Percentiles rank a stretch among this genome's conserved stretches.
phyloP scores from a whole-genome alignment of 176 grass and related monocot genomes.

The Avena eriantha region DNA sequence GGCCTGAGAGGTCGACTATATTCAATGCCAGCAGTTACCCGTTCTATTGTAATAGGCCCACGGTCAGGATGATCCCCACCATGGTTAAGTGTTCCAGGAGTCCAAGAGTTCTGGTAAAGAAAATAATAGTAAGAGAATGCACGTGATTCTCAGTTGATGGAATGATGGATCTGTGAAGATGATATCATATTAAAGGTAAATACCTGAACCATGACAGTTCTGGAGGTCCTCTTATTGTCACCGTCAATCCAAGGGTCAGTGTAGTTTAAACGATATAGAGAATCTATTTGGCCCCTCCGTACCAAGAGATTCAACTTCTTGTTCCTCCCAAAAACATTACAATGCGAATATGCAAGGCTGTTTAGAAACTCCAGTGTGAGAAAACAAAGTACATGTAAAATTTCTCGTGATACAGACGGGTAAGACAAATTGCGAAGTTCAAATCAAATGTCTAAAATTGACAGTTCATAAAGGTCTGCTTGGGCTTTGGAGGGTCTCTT shows the following conservation, averaged over 20 bases:
- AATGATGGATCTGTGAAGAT: slow-evolving; percentile 28
- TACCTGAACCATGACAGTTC: slow-evolving; percentile 87
- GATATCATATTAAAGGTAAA: slow-evolving; percentile 34
- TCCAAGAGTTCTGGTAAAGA: slow-evolving; percentile 77
- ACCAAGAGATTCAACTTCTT: slow-evolving; percentile 93
- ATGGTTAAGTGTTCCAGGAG: slow-evolving; percentile 88
- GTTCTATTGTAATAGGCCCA: slow-evolving; percentile 77
- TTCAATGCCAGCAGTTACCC: slow-evolving; percentile 82
- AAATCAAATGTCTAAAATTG: slow-evolving; percentile 1
- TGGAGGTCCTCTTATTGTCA: slow-evolving; percentile 95
- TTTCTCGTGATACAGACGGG: slow-evolving; percentile 16
- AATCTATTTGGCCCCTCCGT: slow-evolving; percentile 94
- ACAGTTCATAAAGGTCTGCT: not conserved
- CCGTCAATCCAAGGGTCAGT: slow-evolving; percentile 97
- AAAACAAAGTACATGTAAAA: slow-evolving; percentile 4
- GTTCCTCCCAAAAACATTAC: slow-evolving; percentile 96
- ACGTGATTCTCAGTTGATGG: slow-evolving; percentile 12
- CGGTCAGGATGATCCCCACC: slow-evolving; percentile 68
- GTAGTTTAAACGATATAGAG: slow-evolving; percentile 86
- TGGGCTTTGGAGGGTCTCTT: not conserved
- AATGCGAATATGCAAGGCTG: slow-evolving; percentile 95
- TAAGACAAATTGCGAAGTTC: not conserved
- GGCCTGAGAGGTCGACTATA: slow-evolving; percentile 88
- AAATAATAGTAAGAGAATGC: slow-evolving; percentile 41
- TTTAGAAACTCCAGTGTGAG: slow-evolving; percentile 34